Percentiles rank a stretch among this genome's conserved stretches.
Evolutionary conservation across 768 basidiomycete genomes (phyloP).

Genomic region (Calvatia gigantea): DNA sequence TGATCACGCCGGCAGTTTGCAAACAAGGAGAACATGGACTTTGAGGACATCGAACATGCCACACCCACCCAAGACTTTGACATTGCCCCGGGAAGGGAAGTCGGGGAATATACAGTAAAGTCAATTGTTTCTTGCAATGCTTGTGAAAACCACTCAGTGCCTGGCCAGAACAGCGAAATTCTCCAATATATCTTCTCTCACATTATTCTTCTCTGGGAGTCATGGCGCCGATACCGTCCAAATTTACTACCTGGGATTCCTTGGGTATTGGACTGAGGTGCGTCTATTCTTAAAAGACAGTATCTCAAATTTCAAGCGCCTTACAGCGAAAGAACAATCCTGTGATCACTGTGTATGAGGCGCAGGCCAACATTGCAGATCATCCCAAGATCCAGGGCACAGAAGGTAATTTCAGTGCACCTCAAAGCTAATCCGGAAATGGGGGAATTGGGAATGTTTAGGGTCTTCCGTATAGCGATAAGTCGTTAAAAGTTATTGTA

Average conservation of each 20-base stretch:
- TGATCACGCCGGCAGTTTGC: constrained; percentile 50
- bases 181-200: constrained; percentile 75
- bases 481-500: background rate
- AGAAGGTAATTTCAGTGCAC: constrained; percentile 51
- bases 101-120: constrained; percentile 87
- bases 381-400: constrained; percentile 85
- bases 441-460: constrained; percentile 19
- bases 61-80: constrained; percentile 70
- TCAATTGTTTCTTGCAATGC: constrained; percentile 25
- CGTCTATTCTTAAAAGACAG: constrained; percentile 7
- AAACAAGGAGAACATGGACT: constrained; percentile 78
- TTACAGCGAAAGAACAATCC: constrained; percentile 71
- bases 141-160: background rate
- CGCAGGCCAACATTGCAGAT: constrained; percentile 83
- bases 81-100: constrained; percentile 65
- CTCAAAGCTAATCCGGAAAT: constrained; percentile 22
- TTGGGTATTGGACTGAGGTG: constrained; percentile 81
- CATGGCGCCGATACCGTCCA: constrained; percentile 76
- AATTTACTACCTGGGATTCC: constrained; percentile 82
- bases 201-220: constrained; percentile 76
- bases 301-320: constrained; percentile 2
- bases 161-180: constrained; percentile 76
- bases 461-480: background rate
- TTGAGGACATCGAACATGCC: constrained; percentile 63
- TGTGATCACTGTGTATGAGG: constrained; percentile 83